Evolutionary conservation across 2,329 filamentous ascomycete species (phyloP).

Genomic region (Rutstroemia sp.): DNA sequence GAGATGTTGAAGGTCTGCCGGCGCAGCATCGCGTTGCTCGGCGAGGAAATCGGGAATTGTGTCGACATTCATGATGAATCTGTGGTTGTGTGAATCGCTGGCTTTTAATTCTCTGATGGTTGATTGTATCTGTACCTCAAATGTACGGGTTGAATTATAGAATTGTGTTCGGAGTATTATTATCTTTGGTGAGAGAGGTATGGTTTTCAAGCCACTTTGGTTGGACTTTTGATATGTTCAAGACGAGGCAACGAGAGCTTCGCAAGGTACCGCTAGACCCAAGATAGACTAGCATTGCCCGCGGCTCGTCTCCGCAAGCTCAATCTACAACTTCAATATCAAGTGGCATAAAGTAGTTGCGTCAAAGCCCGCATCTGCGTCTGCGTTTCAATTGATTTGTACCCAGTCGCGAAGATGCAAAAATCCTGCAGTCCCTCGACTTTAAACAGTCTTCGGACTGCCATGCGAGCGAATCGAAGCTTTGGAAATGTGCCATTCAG

Average conservation of each 20-base stretch:
- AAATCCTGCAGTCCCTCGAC: slow-evolving; percentile 33
- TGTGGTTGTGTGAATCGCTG: background rate
- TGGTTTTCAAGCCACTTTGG: background rate
- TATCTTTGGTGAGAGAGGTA: background rate
- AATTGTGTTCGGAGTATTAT: slow-evolving; percentile 1
- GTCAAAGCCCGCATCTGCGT: slow-evolving; percentile 2
- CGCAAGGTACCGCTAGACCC: slow-evolving; percentile 7
- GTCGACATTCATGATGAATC: slow-evolving; percentile 66
- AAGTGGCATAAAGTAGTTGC: slow-evolving; percentile 11
- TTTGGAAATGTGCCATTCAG: slow-evolving; percentile 37
- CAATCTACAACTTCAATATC: slow-evolving; percentile 11
- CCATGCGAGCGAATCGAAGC: slow-evolving; percentile 43
- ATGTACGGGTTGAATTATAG: background rate
- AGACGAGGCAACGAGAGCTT: slow-evolving; percentile 10
- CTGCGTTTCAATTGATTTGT: slow-evolving; percentile 18
- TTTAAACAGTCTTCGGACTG: slow-evolving; percentile 51
- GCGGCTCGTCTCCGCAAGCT: slow-evolving; percentile 8
- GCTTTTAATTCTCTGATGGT: background rate
- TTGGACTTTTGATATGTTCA: slow-evolving; percentile 9
- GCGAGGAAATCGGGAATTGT: slow-evolving; percentile 87
- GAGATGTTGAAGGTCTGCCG: slow-evolving; percentile 78
- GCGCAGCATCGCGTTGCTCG: slow-evolving; percentile 80
- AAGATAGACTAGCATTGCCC: slow-evolving; percentile 1
- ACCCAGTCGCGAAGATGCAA: slow-evolving; percentile 29
- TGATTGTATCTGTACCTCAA: background rate